Base-by-base conservation (phyloP, 1,139 yeast species). In the Zygosaccharomyces pseudobailii region DNA sequence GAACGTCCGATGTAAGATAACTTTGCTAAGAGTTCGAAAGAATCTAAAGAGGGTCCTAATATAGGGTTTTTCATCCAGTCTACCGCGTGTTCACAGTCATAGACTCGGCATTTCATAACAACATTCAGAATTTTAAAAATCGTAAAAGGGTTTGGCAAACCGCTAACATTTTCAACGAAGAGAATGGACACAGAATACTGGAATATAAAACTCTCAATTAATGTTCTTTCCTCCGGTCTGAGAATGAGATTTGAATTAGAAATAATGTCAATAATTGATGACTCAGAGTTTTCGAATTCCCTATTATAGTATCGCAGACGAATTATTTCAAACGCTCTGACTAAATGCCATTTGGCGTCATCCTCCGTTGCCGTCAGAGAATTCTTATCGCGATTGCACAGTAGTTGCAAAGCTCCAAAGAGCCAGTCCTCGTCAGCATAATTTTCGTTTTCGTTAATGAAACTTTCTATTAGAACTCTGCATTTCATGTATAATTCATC, bases 11-110 rank as follows among this genome's bases (percentile, higher is more conserved):
- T 49, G 68, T 72, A 74, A 0, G 71, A 60, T 3, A 73, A 56
- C 49, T 74, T 74, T 21, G 73, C 69, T 9, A 66, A 57, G 6
- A 70, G 56, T 45, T 73, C 77, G 54, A 65, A 69, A 40, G 69
- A 61, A 27, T 63, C 67, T 17, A 66, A 53, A 3, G 68, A 57
- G 4, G 72, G 66, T 3, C 72, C 73, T 38, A 63, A 52, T 0
- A 71, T 59, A 0, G 73, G 73, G 42, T 69, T 65, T 33, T 61
- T 62, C 59, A 69, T 58, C 73, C 73, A 71, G 3, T 55, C 46
- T 33, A 57, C 57, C 8, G 31, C 38, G 3, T 47, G 19, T 20
- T 58, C 66, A 47, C 67, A 61, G 17, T 54, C 51, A 44, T 66
- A 70, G 1, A 71, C 53, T 0, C 71, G 69, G 4, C 59, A 57